Evolutionary conservation across 306 rosid genomes (phyloP).

Genomic region (Prunus mume): DNA sequence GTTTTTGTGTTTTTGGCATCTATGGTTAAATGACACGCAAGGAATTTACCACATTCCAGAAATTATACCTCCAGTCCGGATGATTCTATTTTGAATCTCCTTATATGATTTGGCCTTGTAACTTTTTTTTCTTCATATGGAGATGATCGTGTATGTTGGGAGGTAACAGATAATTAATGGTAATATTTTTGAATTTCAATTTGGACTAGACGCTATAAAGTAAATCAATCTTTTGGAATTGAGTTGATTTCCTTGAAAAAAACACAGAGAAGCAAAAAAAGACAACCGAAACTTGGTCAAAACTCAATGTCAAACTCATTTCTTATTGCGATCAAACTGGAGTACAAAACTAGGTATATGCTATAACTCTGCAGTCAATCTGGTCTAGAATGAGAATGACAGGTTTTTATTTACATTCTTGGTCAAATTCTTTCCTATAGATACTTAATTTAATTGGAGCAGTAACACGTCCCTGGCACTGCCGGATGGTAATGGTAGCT

Average conservation of each 20-base stretch:
- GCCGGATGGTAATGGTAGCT: neutral
- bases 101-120: neutral
- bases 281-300: neutral
- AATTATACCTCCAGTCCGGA: neutral
- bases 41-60: neutral
- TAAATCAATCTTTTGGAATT: too few species aligned
- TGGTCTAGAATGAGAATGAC: neutral
- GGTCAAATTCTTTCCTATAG: neutral
- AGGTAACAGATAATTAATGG: too few species aligned
- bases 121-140: too few species aligned
- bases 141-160: too few species aligned
- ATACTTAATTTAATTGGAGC: neutral
- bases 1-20: neutral
- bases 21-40: neutral
- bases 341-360: neutral
- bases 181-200: too few species aligned
- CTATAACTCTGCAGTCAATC: neutral
- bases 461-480: neutral
- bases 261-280: too few species aligned
- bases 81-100: neutral
- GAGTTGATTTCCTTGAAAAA: too few species aligned
- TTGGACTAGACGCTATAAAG: too few species aligned
- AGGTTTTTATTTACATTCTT: neutral
- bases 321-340: constrained; percentile 8
- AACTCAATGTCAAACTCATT: constrained; percentile 3